Base-by-base conservation (phyloP, 139 green algal genomes). In the Eudorina sp. region DNA sequence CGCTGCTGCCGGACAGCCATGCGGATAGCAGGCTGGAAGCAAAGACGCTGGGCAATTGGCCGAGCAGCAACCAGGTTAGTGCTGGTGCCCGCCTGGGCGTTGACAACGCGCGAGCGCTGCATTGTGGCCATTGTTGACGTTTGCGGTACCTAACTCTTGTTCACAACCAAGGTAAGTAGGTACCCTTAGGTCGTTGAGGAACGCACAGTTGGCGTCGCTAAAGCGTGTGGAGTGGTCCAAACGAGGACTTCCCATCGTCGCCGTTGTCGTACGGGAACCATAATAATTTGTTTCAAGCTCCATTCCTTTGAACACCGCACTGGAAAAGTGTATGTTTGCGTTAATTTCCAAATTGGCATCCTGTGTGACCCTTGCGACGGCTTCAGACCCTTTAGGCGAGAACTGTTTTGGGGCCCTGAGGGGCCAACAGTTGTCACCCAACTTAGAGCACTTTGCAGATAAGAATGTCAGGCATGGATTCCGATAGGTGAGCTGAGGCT, bases 51-150 rank as follows among this genome's bases (percentile, higher is more conserved):
- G 4, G 82, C 64, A 43, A 88, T 78, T 27, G 82, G 82, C 66
- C 48, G 40, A 29, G 62, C 82, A 18, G 62, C n/a, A 45, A 88
- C 82, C 45, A 88, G 46, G 64, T 19, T 86, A 27, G 60, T 43
- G 38, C 3, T 5, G 43, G 3, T 55, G 40, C 70, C 41, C 2
- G 70, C 55, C 31, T 66, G 53, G 31, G 21, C 29, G 21, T 34
- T 41, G 9, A n/a, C 18, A 31, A 31, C 53, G 81, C 36, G 40
- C 9, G 58, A 66, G 43, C 60, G 60, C 60, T 74, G 46, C 45
- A 79, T 70, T 29, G 82, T 88, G 64, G 82, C 80, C 80, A 86
- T 86, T 14, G 70, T 53, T 79, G 66, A 75, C n/a, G 31, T 29
- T 4, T 34, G 29, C n/a, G 11, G 31, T 75, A 25, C 3, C 66